These are phyloP conservation scores for Boletus sensibilis DNA, from an alignment of 768 basidiomycete genomes.

Conservation along the genomic window DNA sequence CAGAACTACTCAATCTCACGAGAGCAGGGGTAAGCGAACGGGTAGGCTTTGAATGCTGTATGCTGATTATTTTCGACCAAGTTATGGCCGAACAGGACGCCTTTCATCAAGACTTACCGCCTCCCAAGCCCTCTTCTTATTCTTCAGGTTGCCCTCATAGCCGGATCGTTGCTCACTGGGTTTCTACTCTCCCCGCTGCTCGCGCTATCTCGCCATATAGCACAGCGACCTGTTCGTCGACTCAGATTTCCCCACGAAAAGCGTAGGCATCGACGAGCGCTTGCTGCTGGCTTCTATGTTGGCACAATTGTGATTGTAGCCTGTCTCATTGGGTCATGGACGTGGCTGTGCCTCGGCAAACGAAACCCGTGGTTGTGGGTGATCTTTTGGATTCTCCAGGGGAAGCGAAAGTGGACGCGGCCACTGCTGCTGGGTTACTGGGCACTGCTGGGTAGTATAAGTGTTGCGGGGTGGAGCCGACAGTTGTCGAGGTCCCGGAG, in stretches of 20 bases:
- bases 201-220: constrained; percentile 87
- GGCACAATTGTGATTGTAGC: constrained; percentile 76
- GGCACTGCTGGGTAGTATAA: constrained; percentile 74
- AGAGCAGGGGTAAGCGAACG: constrained; percentile 63
- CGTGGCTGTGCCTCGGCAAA: constrained; percentile 77
- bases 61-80: constrained; percentile 29
- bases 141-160: constrained; percentile 90
- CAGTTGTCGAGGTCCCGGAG: constrained; percentile 78
- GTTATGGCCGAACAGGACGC: constrained; percentile 79
- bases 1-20: constrained; percentile 86
- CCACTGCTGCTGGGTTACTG: constrained; percentile 81
- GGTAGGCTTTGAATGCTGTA: neutral
- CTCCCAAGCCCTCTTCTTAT: constrained; percentile 88
- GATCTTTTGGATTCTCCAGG: constrained; percentile 74
- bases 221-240: constrained; percentile 79
- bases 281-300: constrained; percentile 82
- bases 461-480: constrained; percentile 93
- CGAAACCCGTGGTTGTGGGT: constrained; percentile 90
- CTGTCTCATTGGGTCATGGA: constrained; percentile 88
- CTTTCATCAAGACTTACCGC: constrained; percentile 88
- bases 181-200: constrained; percentile 93
- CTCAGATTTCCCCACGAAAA: constrained; percentile 83
- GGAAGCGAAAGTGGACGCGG: constrained; percentile 74
- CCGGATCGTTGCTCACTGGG: constrained; percentile 88
- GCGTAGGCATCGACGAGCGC: constrained; percentile 71